Conservation (phyloP, 305 asterid genomes). For the Solanum hybrid region DNA sequence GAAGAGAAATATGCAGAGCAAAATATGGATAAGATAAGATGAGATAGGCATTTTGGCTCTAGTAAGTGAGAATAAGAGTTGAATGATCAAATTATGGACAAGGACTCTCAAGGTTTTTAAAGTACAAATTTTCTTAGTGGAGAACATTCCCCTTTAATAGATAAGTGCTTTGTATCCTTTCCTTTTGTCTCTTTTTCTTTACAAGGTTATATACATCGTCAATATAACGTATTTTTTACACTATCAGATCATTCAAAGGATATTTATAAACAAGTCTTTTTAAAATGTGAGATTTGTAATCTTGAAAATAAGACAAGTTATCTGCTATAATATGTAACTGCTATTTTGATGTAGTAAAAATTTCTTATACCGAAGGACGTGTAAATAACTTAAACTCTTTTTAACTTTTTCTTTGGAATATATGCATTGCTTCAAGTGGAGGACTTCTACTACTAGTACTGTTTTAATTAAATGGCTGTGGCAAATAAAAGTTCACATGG, state of each 20-base stretch:
- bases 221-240: background rate
- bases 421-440: too few species aligned
- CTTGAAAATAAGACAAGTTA: background rate
- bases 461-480: too few species aligned
- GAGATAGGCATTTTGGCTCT: conserved; percentile 23
- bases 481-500: too few species aligned
- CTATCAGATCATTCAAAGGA: background rate
- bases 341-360: background rate
- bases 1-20: conserved; percentile 27
- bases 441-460: too few species aligned
- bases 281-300: background rate
- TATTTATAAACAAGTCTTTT: background rate
- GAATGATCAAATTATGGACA: background rate
- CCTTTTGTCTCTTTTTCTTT: background rate
- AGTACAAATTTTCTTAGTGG: background rate
- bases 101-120: background rate
- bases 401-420: too few species aligned
- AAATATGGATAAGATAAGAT: conserved; percentile 9
- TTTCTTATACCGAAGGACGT: background rate
- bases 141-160: background rate
- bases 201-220: background rate
- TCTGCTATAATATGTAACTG: background rate
- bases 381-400: too few species aligned
- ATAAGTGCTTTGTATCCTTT: background rate
- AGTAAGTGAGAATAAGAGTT: background rate